Base-by-base conservation (phyloP, 768 basidiomycete species). In the Phaeolepiota aurea region DNA sequence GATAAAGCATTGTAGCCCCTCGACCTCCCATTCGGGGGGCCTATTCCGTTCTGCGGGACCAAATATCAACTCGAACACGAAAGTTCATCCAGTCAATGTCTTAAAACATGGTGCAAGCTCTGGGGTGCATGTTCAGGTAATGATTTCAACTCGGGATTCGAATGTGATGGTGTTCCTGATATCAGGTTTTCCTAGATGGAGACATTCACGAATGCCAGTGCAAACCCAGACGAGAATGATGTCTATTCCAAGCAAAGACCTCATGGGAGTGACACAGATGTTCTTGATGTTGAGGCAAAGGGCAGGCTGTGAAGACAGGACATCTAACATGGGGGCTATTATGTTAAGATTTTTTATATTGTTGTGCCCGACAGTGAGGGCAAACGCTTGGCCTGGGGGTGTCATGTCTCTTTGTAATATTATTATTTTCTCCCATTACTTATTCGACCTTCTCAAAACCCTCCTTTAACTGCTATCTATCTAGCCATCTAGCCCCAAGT, bases 61-160 rank as follows among this genome's bases (percentile, higher is more conserved):
- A 57, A 52, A 41, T 58, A 57, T 23, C 38, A 47, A 15, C 18
- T 45, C 54, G 30, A 40, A 53, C n/a, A n/a, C n/a, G n/a, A n/a
- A n/a, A n/a, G n/a, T n/a, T n/a, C n/a, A n/a, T n/a, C 40, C 51
- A 61, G 28, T 62, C 64, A 4, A 67, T 64, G 44, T 42, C 63
- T 12, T 54, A 62, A 4, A 58, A 59, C 12, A 63, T 64, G 44
- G 50, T 58, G 18, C 50, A 59, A 28, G 54, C 61, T 9, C 63
- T 55, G 72, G 73, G 18, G 69, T 81, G 22, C 79, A 82, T 48
- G 73, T 83, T 41, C 79, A 78, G 63, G 79, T 77, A 38, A 40
- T 35, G 51, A 42, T 30, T 35, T 36, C 22, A 35, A 30, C 31
- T 19, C 28, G 20, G 37, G 20, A 21, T 40, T 45, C 18, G 45